phyloP scores from a whole-genome alignment of 2,329 filamentous ascomycete species.

The Fusarium gaditjirri region DNA sequence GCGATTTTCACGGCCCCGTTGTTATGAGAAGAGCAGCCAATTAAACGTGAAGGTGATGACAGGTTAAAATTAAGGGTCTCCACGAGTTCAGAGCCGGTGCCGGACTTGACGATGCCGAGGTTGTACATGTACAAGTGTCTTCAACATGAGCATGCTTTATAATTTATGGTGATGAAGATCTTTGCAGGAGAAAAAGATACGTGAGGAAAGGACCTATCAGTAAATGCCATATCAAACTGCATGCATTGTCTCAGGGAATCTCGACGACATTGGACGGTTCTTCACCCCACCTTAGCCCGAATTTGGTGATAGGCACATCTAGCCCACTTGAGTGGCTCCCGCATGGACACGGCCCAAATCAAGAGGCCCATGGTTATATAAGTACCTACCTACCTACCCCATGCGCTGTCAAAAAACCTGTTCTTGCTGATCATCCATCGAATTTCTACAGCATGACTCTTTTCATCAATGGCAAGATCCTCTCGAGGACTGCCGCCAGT shows the following conservation, averaged over 20 bases:
- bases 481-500: constrained; percentile 40
- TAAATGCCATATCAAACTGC: constrained; percentile 8
- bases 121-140: not conserved
- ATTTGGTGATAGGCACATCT: constrained; percentile 27
- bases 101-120: constrained; percentile 20
- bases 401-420: not conserved
- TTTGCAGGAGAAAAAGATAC: not conserved
- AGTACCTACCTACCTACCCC: constrained; percentile 7
- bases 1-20: constrained; percentile 34
- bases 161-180: not conserved
- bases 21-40: not conserved
- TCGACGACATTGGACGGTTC: not conserved
- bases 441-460: constrained; percentile 22
- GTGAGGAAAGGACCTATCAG: not conserved
- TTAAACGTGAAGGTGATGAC: not conserved
- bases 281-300: constrained; percentile 13
- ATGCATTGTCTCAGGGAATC: not conserved
- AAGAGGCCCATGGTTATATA: constrained; percentile 17
- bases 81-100: constrained; percentile 26
- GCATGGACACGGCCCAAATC: constrained; percentile 13
- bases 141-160: not conserved
- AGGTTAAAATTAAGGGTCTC: constrained; percentile 19
- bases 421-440: not conserved
- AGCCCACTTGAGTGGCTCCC: constrained; percentile 30
- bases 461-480: constrained; percentile 46